phyloP scores from a whole-genome alignment of 257 asterid genomes.

The Nicotiana paniculata region DNA sequence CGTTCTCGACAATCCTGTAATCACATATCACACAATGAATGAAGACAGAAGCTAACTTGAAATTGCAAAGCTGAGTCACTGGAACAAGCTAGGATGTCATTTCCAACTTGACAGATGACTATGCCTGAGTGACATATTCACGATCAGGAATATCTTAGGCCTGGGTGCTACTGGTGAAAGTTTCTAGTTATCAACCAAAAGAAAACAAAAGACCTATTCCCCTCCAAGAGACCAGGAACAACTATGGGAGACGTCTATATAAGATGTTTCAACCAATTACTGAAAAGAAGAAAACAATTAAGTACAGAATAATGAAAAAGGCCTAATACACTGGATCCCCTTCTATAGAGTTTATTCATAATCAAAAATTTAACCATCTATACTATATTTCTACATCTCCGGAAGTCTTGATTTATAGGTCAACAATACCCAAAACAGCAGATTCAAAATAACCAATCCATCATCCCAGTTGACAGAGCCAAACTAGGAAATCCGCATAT shows the following conservation, averaged over 20 bases:
- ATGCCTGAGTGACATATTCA: background rate
- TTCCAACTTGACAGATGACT: background rate
- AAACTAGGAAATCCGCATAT: background rate
- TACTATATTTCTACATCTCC: background rate
- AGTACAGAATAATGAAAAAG: background rate
- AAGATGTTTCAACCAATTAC: background rate
- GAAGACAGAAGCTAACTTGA: background rate
- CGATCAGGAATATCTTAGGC: background rate
- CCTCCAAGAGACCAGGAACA: background rate
- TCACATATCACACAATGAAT: background rate
- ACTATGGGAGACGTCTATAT: background rate
- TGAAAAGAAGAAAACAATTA: constrained; percentile 1
- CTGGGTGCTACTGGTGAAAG: background rate
- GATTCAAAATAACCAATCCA: background rate
- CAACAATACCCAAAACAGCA: background rate
- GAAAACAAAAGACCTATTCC: background rate
- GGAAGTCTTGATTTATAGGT: background rate
- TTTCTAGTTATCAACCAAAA: background rate
- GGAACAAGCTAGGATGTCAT: background rate
- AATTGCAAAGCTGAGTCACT: background rate
- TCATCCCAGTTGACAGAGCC: background rate
- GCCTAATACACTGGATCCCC: background rate
- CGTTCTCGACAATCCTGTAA: background rate
- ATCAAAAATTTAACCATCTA: background rate
- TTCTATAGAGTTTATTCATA: background rate